Evolutionary conservation across 2,329 filamentous ascomycete species (phyloP), one percentile per base, ranked within the genome.

Genomic region (Triangularia verruculosa): DNA sequence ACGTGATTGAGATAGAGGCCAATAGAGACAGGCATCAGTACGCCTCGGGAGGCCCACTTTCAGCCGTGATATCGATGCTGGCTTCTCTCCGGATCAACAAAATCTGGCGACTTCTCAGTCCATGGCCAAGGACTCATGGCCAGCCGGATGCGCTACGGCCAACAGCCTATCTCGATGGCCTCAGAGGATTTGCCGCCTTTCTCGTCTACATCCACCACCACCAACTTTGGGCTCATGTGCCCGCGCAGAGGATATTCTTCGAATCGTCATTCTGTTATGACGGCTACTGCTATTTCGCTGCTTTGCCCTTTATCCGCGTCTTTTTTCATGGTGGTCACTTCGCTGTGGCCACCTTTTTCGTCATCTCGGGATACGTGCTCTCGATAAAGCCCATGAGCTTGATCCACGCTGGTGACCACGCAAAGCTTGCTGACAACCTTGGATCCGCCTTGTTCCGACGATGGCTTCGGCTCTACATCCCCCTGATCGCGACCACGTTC

Each of bases 111-210:
- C 54, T 66, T 4, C 34, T 64, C 17, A 58, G 57, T 13, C 67
- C 61, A 57, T 66, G 66, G 64, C 61, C 63, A 11, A 69, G 60
- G 17, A 54, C 67, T 1, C 59, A n/a, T 12, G 53, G 59, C 13
- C 43, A 60, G 4, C 52, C 68, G 8, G 69, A 69, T n/a, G 66
- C 66, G 22, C 73, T 81, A 13, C 76, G 82, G 6, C 76, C 78
- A 17, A 88, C 85, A 4, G 84, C 85, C n/a, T 87, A 85, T 68
- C 78, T 88, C 20, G 88, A 90, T 68, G 88, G 88, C 13, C 76
- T 90, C 13, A 78, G 88, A 70, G 88, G 88, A 3, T 88, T 90
- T 66, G 87, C 87, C 4, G 86, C 88, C 2, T 79, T 90, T 28
- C 72, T 89, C 27, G 88, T 90, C 13, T 90, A 89, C 72, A 78